phyloP scores from a whole-genome alignment of 148 eudicot species.

The Rhododendron ovatum region DNA sequence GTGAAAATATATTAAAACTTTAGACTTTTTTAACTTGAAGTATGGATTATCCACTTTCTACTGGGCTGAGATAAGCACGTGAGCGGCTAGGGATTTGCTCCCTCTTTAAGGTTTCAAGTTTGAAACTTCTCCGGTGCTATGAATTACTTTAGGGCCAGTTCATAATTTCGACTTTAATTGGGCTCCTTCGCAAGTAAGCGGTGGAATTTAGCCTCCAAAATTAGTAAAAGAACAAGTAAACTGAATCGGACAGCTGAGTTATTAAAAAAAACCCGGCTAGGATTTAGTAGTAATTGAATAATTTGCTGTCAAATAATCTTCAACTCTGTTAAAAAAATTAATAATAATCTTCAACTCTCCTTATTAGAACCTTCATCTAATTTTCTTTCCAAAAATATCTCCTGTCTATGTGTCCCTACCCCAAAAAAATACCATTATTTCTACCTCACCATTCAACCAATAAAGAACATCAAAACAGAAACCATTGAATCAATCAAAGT shows the following conservation, averaged over 20 bases:
- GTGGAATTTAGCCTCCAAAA: background rate
- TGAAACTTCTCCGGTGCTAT: too few relatives aligned
- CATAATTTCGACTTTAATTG: background rate
- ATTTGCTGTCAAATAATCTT: background rate
- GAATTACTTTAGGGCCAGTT: too few relatives aligned
- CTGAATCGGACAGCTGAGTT: too few relatives aligned
- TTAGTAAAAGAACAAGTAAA: background rate
- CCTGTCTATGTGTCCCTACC: background rate
- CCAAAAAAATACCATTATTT: background rate
- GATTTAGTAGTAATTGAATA: background rate
- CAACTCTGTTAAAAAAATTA: background rate
- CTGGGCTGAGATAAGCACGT: too few relatives aligned
- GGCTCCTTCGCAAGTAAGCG: background rate
- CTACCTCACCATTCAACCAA: background rate
- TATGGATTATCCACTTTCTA: too few relatives aligned
- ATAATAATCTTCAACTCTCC: background rate
- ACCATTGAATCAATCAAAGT: background rate
- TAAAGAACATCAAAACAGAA: background rate
- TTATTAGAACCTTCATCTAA: background rate
- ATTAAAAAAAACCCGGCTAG: background rate
- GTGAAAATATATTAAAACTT: too few relatives aligned
- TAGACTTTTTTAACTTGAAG: too few relatives aligned
- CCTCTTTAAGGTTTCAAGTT: too few relatives aligned
- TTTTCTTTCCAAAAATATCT: background rate
- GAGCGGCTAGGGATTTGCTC: too few relatives aligned